Evolutionary conservation across 2,329 filamentous ascomycete species (phyloP).

Genomic region (Monosporascus cannonballus): DNA sequence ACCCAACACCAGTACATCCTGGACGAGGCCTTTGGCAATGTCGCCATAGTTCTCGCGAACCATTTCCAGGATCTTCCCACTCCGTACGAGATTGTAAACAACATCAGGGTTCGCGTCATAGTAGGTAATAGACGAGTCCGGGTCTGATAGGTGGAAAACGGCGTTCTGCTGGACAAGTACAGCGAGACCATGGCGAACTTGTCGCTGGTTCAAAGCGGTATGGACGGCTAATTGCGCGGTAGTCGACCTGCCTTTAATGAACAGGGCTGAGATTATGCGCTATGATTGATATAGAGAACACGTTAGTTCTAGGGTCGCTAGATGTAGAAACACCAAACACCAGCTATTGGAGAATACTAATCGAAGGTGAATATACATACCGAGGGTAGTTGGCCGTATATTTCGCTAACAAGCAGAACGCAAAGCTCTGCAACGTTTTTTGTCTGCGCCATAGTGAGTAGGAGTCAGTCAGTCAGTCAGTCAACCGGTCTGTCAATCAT

Average conservation of each 20-base stretch:
- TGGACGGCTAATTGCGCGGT: slow-evolving; percentile 63
- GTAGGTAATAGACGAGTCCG: slow-evolving; percentile 56
- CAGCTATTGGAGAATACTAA: no score
- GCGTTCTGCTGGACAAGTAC: slow-evolving; percentile 87
- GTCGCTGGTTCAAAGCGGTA: slow-evolving; percentile 65
- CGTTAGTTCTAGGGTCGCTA: slow-evolving; percentile 9
- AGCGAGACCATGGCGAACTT: slow-evolving; percentile 74
- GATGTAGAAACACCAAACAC: not conserved
- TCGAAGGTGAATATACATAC: slow-evolving; percentile 47
- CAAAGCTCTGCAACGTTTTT: slow-evolving; percentile 83
- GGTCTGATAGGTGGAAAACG: slow-evolving; percentile 64
- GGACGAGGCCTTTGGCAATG: slow-evolving; percentile 68
- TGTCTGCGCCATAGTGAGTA: slow-evolving; percentile 38
- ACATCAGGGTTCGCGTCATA: slow-evolving; percentile 80
- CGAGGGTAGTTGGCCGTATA: slow-evolving; percentile 85
- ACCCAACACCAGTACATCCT: slow-evolving; percentile 69
- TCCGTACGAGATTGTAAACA: slow-evolving; percentile 76
- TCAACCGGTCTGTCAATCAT: slow-evolving; percentile 2
- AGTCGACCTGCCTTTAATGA: slow-evolving; percentile 71
- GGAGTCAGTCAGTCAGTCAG: not conserved
- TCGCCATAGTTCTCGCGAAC: slow-evolving; percentile 68
- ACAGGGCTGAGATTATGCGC: slow-evolving; percentile 78
- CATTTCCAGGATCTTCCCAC: slow-evolving; percentile 73
- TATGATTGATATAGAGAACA: slow-evolving; percentile 30
- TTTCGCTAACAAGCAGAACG: slow-evolving; percentile 79